Base-by-base conservation (phyloP, 257 asterid species). In the Oldenlandia corymbosa region DNA sequence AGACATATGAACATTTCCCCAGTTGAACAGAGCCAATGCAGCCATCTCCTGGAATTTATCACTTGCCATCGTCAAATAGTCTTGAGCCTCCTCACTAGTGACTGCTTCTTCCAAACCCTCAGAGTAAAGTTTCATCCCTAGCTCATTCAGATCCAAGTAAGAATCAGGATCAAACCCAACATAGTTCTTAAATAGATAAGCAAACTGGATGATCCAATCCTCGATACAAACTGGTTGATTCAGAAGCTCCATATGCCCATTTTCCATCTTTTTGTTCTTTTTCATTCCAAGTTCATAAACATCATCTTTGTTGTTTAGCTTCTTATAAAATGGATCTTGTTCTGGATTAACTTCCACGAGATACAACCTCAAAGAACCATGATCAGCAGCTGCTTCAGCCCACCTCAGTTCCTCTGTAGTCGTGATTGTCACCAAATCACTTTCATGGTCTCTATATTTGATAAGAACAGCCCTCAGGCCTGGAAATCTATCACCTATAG, bases 11-110 rank as follows among this genome's bases (percentile, higher is more conserved):
- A 90, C 94, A 58, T 85, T 90, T 12, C 95, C 95, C 81, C 92
- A 87, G 52, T 90, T 87, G 83, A 90, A 90, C 86, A 90, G 68
- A 48, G 95, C 94, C 65, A 87, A 78, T 68, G 95, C 95, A 37
- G 88, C 83, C 92, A 90, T 85, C 70, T 87, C 97, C 71, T 83
- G 85, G 66, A 90, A 90, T 59, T 81, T 90, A 47, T 87, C 95
- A 24, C 81, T 86, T 17, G 97, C 94, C 43, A 66, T 51, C 58
- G 41, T 27, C 66, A 90, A 87, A 53, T 80, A 74, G 26, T 68
- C 88, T 73, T 90, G 94, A 68, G 94, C 95, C 75, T 90, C 97
- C 65, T 85, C 94, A 68, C 94, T 79, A 11, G 97, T 90, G 47
- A 82, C 81, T 0, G 80, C 80, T 65, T 90, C 95, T 71, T 90